Evolutionary conservation across 1,284 basidiomycete genomes (phyloP).

Genomic region (Trametes pubescens): DNA sequence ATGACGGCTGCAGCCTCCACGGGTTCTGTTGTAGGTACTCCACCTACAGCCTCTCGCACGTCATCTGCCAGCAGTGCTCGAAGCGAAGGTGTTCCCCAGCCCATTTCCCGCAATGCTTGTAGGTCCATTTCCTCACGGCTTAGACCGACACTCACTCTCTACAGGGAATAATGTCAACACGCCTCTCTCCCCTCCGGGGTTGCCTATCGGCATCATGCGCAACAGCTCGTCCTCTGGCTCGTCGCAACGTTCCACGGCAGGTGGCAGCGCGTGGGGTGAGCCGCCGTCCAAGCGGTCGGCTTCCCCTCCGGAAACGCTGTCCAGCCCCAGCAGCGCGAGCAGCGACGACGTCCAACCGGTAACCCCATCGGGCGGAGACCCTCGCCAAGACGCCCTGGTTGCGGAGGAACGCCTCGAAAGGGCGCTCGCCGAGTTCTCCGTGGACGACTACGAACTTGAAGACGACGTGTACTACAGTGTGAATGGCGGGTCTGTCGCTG

Average conservation of each 20-base stretch:
- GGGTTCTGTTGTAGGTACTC: not conserved
- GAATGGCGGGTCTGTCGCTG: not conserved
- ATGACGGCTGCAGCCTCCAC: not conserved
- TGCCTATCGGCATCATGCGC: slow-evolving; percentile 12
- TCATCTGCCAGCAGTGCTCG: not conserved
- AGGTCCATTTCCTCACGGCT: not conserved
- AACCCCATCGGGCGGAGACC: not conserved
- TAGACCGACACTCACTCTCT: not conserved
- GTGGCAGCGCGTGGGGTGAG: slow-evolving; percentile 2
- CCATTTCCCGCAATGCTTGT: slow-evolving; percentile 13
- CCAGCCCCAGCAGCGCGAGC: slow-evolving; percentile 11
- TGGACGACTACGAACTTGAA: slow-evolving; percentile 19
- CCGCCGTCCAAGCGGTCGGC: slow-evolving; percentile 1
- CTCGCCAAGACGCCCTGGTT: not conserved
- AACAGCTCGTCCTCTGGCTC: slow-evolving; percentile 10
- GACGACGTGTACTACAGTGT: slow-evolving; percentile 19
- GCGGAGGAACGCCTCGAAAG: slow-evolving; percentile 5
- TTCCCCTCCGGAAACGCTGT: not conserved
- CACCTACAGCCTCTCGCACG: not conserved
- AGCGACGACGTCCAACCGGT: slow-evolving; percentile 2
- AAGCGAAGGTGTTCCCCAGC: not conserved
- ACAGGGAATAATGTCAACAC: slow-evolving; percentile 7
- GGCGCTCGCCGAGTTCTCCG: slow-evolving; percentile 7
- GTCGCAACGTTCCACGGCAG: slow-evolving; percentile 4
- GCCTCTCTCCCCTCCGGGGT: slow-evolving; percentile 9